Evolutionary conservation across 1,284 basidiomycete species (phyloP), one percentile per base, ranked within the genome.

Genomic region (Apiotrichum porosum): DNA sequence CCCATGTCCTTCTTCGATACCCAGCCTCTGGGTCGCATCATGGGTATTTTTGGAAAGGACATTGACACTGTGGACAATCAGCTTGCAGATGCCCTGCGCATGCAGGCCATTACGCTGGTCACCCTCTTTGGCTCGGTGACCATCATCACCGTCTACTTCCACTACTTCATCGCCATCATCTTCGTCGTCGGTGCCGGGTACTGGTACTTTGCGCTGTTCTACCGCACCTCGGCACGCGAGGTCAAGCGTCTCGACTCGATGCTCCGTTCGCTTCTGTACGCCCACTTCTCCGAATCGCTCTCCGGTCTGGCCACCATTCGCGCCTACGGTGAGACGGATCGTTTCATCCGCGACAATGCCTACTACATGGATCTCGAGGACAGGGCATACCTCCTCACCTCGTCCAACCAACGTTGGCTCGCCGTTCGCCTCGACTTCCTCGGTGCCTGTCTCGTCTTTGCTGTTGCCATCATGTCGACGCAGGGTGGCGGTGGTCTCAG

Each of bases 141-240:
- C 35, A 79, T 86, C 45, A 83, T 86, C 52, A 80, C 83, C 1
- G 77, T 85, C 22, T 71, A 86, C 8, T 81, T 83, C 56, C 81
- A 82, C 54, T 86, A 84, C 70, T 87, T 87, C 72, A 74, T 85
- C 28, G 32, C 46, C 18, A 57, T 63, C 26, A 62, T 68, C 43
- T 36, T 35, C 33, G n/a, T 35, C 33, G n/a, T 35, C 17, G 33
- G n/a, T 12, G 23, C 62, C 14, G 66, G 66, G 1, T 68, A 68
- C 39, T 60, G 54, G 59, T 66, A 54, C 52, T 54, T 54, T 52
- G 56, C 62, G 3, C 42, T 62, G 39, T 93, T 91, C 75, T 95
- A 95, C 63, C 83, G 88, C 22, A 80, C 85, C 0, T 89, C 87
- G 62, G 88, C 92, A 10, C 79, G 91, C 60, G 92, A 95, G 68